Evolutionary conservation across 2,329 filamentous ascomycete species (phyloP).

Genomic region (Teratosphaeria gauchensis): DNA sequence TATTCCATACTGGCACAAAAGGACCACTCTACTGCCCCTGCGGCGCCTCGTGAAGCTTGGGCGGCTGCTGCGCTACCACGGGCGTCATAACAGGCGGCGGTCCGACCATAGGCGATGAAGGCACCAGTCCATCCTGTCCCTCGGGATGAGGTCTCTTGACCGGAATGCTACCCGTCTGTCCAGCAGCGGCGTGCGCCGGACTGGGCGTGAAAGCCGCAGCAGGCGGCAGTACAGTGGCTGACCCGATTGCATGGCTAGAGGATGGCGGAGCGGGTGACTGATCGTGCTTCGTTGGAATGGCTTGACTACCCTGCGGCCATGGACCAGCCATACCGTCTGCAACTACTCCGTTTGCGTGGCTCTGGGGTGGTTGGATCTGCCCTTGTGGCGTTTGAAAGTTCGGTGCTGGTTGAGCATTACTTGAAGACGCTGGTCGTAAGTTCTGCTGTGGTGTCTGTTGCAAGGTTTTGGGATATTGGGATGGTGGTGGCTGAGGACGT

Average conservation of each 20-base stretch:
- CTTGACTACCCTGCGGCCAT: constrained; percentile 20
- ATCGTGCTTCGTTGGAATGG: constrained; percentile 25
- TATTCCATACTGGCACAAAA: too few relatives aligned
- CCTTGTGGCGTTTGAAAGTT: constrained; percentile 5
- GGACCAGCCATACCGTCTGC: constrained; percentile 26
- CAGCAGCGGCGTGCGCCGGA: constrained; percentile 1
- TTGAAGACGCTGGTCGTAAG: constrained; percentile 8
- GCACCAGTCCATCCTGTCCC: background rate
- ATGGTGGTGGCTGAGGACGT: constrained; percentile 2
- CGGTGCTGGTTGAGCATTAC: constrained; percentile 6
- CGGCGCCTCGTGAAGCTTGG: background rate
- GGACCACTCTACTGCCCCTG: background rate
- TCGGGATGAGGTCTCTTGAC: background rate
- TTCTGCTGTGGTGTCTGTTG: constrained; percentile 4
- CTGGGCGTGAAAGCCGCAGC: constrained; percentile 1
- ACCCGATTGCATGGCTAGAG: background rate
- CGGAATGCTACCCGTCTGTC: background rate
- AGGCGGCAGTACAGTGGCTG: background rate
- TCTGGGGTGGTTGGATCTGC: constrained; percentile 9
- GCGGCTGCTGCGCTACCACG: background rate
- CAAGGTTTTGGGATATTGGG: constrained; percentile 1
- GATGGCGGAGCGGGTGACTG: constrained; percentile 4
- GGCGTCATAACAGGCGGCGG: background rate
- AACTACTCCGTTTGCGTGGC: constrained; percentile 13
- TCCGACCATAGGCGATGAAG: background rate